These are phyloP conservation scores for Fusarium musae DNA, from an alignment of 2,329 filamentous ascomycete genomes.

Conservation along the genomic window DNA sequence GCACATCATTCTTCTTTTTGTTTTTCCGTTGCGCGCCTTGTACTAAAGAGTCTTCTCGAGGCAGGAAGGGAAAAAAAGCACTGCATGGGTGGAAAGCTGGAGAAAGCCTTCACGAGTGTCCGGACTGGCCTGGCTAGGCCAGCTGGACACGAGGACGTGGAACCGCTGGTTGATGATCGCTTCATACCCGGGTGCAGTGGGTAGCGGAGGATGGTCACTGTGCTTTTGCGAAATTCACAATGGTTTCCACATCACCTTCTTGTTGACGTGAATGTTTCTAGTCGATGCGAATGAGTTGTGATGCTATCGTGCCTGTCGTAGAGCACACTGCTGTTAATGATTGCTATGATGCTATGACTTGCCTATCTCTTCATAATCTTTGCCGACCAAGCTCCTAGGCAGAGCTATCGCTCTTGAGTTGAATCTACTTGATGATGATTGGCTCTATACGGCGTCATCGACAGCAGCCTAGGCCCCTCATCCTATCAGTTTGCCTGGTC, in stretches of 20 bases:
- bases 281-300: conserved; percentile 31
- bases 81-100: conserved; percentile 69
- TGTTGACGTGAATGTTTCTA: conserved; percentile 26
- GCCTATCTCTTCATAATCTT: neutral
- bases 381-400: neutral
- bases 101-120: conserved; percentile 69
- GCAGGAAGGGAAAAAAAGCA: conserved; percentile 55
- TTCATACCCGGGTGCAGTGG: conserved; percentile 67
- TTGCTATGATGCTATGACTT: neutral
- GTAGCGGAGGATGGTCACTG: conserved; percentile 60
- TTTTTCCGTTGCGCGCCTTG: conserved; percentile 59
- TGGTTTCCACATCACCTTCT: conserved; percentile 59
- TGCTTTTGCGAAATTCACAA: conserved; percentile 69
- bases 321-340: neutral
- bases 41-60: conserved; percentile 58
- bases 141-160: conserved; percentile 69
- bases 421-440: neutral
- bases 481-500: neutral
- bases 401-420: neutral
- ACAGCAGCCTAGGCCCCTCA: conserved; percentile 18
- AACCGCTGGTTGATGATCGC: conserved; percentile 71
- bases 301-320: conserved; percentile 35
- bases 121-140: conserved; percentile 50
- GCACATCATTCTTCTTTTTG: conserved; percentile 61
- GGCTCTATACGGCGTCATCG: conserved; percentile 28